Evolutionary conservation across 805 yeast genomes (phyloP), one percentile per base, ranked within the genome.

Genomic region (Metschnikowia aberdeeniae): DNA sequence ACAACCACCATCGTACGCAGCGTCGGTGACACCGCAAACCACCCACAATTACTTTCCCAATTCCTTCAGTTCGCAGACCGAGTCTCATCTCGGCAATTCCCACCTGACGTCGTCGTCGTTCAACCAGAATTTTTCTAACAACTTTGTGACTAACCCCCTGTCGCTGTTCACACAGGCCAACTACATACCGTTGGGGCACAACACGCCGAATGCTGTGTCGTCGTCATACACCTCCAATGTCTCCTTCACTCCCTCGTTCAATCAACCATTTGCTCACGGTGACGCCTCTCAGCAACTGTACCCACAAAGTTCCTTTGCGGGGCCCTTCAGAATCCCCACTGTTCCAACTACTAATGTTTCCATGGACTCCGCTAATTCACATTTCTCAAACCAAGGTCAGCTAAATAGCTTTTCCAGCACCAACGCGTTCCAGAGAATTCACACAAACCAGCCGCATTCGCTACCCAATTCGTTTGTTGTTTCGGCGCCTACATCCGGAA

Each of bases 261-360:
- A 39, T 13, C 36, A 39, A 13, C 47, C 41, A 36, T 28, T 36
- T 32, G 14, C 31, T 26, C 46, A 44, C 8, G 37, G 33, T 22
- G 34, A 35, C 6, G 40, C 40, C 36, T 46, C 41, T 33, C 42
- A 31, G 12, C 42, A 39, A 20, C 42, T 31, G 36, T 30, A 13
- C 24, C 36, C 42, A 9, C 42, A 30, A 11, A 29, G 30, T 12
- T 10, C 30, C 13, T 28, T 50, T 12, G 27, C 53, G 14, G 54
- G 51, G 13, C 36, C 54, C 1, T 54, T 47, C 47, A 45, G 49
- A 34, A 41, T 42, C 26, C 67, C 66, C 17, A 70, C 80, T 6
- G 69, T 71, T 9, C 79, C 85, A 8, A 80, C 85, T 3, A 80
- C 85, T 1, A 73, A 69, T 47, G 67, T 80, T 27, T 71, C 79